These are phyloP conservation scores for Termitomyces sp. DNA, from an alignment of 768 basidiomycete species.

Conservation along the genomic window DNA sequence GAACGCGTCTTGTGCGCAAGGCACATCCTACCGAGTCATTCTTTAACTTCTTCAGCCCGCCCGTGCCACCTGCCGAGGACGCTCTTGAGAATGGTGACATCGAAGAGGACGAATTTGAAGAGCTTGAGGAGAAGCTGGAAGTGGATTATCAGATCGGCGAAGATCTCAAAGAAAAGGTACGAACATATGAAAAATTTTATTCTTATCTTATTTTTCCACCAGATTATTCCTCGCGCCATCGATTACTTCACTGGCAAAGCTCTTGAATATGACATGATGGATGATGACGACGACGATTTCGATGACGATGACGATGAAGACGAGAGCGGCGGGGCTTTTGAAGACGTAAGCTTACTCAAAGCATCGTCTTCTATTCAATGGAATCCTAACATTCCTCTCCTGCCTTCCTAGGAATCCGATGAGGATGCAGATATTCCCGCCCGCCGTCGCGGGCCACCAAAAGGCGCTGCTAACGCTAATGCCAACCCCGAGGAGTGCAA, in stretches of 20 bases:
- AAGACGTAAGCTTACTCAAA: slow-evolving; percentile 40
- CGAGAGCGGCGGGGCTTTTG: slow-evolving; percentile 32
- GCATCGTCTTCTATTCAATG: neutral
- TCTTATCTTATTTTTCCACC: neutral
- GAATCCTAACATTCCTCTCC: slow-evolving; percentile 10
- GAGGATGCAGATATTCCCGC: slow-evolving; percentile 65
- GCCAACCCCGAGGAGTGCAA: slow-evolving; percentile 87
- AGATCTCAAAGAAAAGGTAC: slow-evolving; percentile 93
- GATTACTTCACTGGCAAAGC: slow-evolving; percentile 99
- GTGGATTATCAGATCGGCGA: slow-evolving; percentile 98
- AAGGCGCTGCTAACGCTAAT: slow-evolving; percentile 46
- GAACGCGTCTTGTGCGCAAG: slow-evolving; percentile 81
- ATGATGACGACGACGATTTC: slow-evolving; percentile 51
- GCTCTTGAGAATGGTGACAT: slow-evolving; percentile 67
- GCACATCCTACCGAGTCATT: slow-evolving; percentile 91
- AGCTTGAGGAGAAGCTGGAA: slow-evolving; percentile 91
- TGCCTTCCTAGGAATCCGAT: slow-evolving; percentile 53
- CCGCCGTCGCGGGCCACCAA: slow-evolving; percentile 56
- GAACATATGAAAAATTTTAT: slow-evolving; percentile 13
- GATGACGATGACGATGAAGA: slow-evolving; percentile 61
- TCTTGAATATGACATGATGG: slow-evolving; percentile 75
- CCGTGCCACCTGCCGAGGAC: slow-evolving; percentile 66
- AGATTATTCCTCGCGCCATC: slow-evolving; percentile 93
- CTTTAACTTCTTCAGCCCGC: slow-evolving; percentile 98
- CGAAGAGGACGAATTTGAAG: slow-evolving; percentile 83